Percentiles rank a stretch among this genome's conserved stretches.
Evolutionary conservation across 768 basidiomycete species (phyloP).

Genomic region (Mrakia gelida): DNA sequence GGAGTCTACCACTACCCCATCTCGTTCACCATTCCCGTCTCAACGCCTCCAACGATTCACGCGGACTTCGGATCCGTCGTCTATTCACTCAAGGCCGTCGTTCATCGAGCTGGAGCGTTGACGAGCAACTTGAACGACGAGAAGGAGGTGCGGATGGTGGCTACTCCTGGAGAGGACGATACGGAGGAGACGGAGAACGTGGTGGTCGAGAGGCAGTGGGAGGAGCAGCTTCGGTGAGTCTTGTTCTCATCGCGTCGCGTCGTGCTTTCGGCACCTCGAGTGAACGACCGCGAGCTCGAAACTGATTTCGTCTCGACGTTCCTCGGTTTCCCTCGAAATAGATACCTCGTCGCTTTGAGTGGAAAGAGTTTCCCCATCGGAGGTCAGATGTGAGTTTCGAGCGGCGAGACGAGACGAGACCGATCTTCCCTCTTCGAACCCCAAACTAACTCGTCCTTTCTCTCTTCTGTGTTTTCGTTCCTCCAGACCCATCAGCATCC

Average conservation of each 20-base stretch:
- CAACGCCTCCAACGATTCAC: slow-evolving; percentile 69
- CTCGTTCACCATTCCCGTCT: slow-evolving; percentile 76
- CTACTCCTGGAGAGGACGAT: slow-evolving; percentile 73
- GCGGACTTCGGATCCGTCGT: slow-evolving; percentile 69
- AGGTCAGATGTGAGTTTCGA: slow-evolving; percentile 55
- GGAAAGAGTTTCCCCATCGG: slow-evolving; percentile 78
- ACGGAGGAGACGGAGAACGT: slow-evolving; percentile 76
- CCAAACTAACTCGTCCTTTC: background rate
- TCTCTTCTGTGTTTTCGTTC: background rate
- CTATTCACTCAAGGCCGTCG: slow-evolving; percentile 76
- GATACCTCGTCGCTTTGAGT: slow-evolving; percentile 67
- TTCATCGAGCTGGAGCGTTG: slow-evolving; percentile 77
- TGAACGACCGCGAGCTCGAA: background rate
- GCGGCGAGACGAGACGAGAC: background rate
- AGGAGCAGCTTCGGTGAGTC: slow-evolving; percentile 57
- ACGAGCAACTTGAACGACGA: slow-evolving; percentile 63
- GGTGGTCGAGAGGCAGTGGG: slow-evolving; percentile 85
- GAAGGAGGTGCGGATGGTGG: slow-evolving; percentile 69
- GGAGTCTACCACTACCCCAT: slow-evolving; percentile 93
- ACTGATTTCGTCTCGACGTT: too few species aligned
- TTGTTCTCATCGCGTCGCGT: slow-evolving; percentile 26
- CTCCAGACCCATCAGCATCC: slow-evolving; percentile 62
- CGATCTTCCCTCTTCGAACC: too few species aligned
- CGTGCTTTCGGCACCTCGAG: slow-evolving; percentile 32
- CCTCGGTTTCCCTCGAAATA: background rate